These are phyloP conservation scores for Leucogyrophana mollusca DNA, from an alignment of 768 basidiomycete genomes.

Conservation along the genomic window DNA sequence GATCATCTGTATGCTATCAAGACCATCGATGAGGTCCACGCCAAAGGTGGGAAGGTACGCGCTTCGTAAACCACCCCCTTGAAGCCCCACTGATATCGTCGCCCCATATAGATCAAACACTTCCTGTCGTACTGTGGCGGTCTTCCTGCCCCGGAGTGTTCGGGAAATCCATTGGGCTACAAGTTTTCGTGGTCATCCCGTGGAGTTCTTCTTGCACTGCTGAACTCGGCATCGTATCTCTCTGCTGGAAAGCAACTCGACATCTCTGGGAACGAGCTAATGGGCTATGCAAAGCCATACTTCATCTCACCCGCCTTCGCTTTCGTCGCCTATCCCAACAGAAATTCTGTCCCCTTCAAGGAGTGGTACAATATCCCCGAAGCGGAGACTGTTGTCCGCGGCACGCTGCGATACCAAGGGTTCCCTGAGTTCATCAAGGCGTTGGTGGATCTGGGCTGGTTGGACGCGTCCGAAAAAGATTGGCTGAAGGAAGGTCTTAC, in stretches of 20 bases:
- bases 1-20: slow-evolving; percentile 94
- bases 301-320: slow-evolving; percentile 94
- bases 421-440: slow-evolving; percentile 94
- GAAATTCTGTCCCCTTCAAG: slow-evolving; percentile 87
- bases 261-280: slow-evolving; percentile 79
- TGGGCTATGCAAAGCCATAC: slow-evolving; percentile 90
- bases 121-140: slow-evolving; percentile 97
- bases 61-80: background rate
- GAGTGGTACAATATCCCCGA: slow-evolving; percentile 94
- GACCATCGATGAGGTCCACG: slow-evolving; percentile 91
- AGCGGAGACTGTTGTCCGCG: slow-evolving; percentile 88
- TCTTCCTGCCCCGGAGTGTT: slow-evolving; percentile 87
- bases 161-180: slow-evolving; percentile 96
- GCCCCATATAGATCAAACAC: slow-evolving; percentile 62
- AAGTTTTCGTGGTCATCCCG: slow-evolving; percentile 99
- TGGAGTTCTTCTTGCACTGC: slow-evolving; percentile 91
- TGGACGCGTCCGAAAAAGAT: slow-evolving; percentile 71
- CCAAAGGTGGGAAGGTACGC: slow-evolving; percentile 86
- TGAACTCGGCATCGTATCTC: slow-evolving; percentile 86
- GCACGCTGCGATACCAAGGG: slow-evolving; percentile 92
- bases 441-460: slow-evolving; percentile 85
- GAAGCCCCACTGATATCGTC: background rate
- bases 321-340: slow-evolving; percentile 96
- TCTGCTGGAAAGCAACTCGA: slow-evolving; percentile 60
- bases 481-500: slow-evolving; percentile 75